Evolutionary conservation across 2,329 filamentous ascomycete species (phyloP).

Genomic region (Pseudogymnoascus sp.): DNA sequence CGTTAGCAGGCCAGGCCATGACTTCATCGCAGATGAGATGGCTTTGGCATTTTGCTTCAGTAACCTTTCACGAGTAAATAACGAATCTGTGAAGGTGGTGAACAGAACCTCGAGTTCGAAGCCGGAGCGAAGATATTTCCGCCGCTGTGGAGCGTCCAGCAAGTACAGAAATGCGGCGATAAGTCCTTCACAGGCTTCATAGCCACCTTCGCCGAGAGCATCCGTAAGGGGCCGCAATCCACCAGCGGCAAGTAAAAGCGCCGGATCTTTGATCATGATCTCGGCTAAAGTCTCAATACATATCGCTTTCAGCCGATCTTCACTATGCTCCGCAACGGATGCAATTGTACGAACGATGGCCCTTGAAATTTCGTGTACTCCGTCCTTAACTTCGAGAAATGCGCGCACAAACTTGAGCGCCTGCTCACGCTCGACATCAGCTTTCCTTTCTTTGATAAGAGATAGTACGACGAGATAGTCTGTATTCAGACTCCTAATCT

Average conservation of each 20-base stretch:
- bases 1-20: constrained; percentile 86
- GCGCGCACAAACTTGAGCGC: constrained; percentile 92
- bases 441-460: constrained; percentile 89
- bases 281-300: constrained; percentile 90
- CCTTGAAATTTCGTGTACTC: constrained; percentile 76
- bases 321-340: constrained; percentile 72
- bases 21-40: constrained; percentile 83
- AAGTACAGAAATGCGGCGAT: constrained; percentile 83
- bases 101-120: constrained; percentile 86
- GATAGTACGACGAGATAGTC: constrained; percentile 89
- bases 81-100: constrained; percentile 83
- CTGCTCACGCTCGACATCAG: constrained; percentile 94
- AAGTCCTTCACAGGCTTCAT: constrained; percentile 85
- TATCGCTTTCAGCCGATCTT: constrained; percentile 70
- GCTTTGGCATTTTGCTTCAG: constrained; percentile 84
- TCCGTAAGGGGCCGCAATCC: constrained; percentile 85
- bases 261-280: constrained; percentile 78
- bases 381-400: constrained; percentile 91
- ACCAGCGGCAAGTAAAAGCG: constrained; percentile 70
- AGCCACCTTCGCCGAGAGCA: constrained; percentile 79
- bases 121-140: constrained; percentile 76
- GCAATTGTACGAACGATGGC: constrained; percentile 84
- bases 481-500: constrained; percentile 78
- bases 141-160: constrained; percentile 71
- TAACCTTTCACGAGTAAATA: constrained; percentile 47